Evolutionary conservation across 108 stramenopile genomes (phyloP), one percentile per base, ranked within the genome.

Genomic region (Parmales sp.): DNA sequence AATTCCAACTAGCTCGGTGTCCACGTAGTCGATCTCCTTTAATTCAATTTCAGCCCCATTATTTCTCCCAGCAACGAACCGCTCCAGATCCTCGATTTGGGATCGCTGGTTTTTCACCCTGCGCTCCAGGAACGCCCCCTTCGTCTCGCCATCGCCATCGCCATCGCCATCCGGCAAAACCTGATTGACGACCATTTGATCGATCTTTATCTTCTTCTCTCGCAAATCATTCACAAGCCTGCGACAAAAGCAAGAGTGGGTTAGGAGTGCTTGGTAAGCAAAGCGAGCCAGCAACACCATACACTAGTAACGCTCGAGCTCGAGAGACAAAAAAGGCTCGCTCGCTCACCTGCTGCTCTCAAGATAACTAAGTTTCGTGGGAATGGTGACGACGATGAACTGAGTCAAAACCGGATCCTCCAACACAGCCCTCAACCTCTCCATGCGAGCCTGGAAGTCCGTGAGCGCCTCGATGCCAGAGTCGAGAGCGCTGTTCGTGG

Each of bases 361-460:
- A 22, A 74, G 69, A 5, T 90, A 86, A 41, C 85, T 83, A 28
- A 94, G 66, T 65, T 89, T 87, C 39, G 93, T 91, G 1, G 93
- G 93, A n/a, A 94, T 83, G 7, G 90, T 82, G n/a, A 94, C 93
- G 34, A 94, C 89, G 7, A 91, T 72, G 76, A 94, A 94, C 45
- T 78, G 80, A 1, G 89, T 91, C 43, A 63, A 39, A 0, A 37
- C 26, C 0, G 69, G n/a, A 71, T 87, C 75, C 54, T 79, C 73
- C 6, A 94, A 67, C 7, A 74, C 68, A 39, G 51, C 29, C 66
- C 76, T 63, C 45, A 94, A 63, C 38, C 60, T 39, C 9, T 68
- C 31, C 48, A 91, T 83, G 45, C 87, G 84, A 18, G 18, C 50
- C 64, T 82, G 86, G 68, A 91, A 88, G 34, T 78, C 72, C 64